Base-by-base conservation (phyloP, 2,329 filamentous ascomycete genomes). In the Eutypa lata region DNA sequence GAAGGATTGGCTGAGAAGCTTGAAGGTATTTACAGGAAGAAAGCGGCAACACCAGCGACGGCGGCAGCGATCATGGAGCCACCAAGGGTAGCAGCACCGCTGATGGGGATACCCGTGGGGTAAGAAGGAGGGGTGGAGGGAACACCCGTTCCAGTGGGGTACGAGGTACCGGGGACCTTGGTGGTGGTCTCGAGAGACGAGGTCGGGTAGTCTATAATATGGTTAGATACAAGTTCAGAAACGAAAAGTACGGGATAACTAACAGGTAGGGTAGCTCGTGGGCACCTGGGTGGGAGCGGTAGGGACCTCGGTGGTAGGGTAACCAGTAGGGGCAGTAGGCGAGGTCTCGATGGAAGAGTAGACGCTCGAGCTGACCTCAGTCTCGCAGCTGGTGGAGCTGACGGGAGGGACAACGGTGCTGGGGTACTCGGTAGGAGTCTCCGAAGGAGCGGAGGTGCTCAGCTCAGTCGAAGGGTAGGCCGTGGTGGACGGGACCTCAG, bases 41-140 rank as follows among this genome's bases (percentile, higher is more conserved):
- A 63, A 66, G 81, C 70, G 66, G 79, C 81, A 56, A 73, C 76
- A 52, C 80, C 67, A 73, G 79, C 81, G 70, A 77, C 81, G 47
- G 72, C 75, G 60, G 76, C 80, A 68, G 81, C 81, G 65, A 82
- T 70, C 65, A 77, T 56, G 66, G 80, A 82, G 74, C 76, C 78
- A 57, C 74, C 73, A 63, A 83, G 67, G 65, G 76, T 73, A 63
- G 74, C 73, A 59, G 81, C 81, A 67, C 77, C 81, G 59, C 75
- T 79, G 54, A 67, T 67, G 50, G 64, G 62, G 60, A 61, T 66
- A 62, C 77, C 71, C 57, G 65, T 63, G 54, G 69, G 65, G 48
- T 67, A 63, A 19, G 56, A 54, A 51, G 66, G 63, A 55, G 71
- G 67, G 58, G 68, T 63, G 58, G 61, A 63, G 53, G 60, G 61